These are phyloP conservation scores for Madurella fahalii DNA, from an alignment of 2,329 filamentous ascomycete genomes.

Conservation along the genomic window DNA sequence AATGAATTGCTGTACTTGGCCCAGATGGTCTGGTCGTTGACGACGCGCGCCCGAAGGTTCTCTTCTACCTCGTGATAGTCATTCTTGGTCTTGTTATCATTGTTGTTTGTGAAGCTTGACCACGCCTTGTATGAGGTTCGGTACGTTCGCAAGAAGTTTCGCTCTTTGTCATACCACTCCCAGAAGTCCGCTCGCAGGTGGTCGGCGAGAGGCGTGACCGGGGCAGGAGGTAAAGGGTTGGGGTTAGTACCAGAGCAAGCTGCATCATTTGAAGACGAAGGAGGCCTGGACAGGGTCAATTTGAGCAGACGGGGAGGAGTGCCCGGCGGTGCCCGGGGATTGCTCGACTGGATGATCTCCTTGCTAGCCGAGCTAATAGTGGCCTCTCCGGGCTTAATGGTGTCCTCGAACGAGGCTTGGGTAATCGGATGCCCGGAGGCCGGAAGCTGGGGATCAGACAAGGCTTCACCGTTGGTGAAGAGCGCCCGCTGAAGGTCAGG, in stretches of 20 bases:
- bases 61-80: background rate
- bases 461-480: constrained; percentile 5
- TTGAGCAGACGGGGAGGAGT: constrained; percentile 1
- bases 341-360: background rate
- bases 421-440: background rate
- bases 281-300: background rate
- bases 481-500: constrained; percentile 9
- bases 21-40: constrained; percentile 6
- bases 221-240: constrained; percentile 1
- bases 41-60: background rate
- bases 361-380: background rate
- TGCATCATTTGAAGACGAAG: background rate
- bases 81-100: background rate
- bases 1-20: background rate
- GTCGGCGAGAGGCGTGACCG: constrained; percentile 12
- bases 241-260: background rate
- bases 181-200: constrained; percentile 9
- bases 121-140: constrained; percentile 1
- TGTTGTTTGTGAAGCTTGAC: background rate
- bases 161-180: background rate
- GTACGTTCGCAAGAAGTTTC: background rate
- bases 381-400: background rate
- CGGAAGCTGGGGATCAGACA: constrained; percentile 1
- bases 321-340: background rate
- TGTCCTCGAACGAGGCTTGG: no score